A percentile compares a stretch with the other conserved stretches of the same genome.
These are phyloP conservation scores for Trichoderma sp. DNA, from an alignment of 2,329 filamentous ascomycete species.

Conservation along the genomic window DNA sequence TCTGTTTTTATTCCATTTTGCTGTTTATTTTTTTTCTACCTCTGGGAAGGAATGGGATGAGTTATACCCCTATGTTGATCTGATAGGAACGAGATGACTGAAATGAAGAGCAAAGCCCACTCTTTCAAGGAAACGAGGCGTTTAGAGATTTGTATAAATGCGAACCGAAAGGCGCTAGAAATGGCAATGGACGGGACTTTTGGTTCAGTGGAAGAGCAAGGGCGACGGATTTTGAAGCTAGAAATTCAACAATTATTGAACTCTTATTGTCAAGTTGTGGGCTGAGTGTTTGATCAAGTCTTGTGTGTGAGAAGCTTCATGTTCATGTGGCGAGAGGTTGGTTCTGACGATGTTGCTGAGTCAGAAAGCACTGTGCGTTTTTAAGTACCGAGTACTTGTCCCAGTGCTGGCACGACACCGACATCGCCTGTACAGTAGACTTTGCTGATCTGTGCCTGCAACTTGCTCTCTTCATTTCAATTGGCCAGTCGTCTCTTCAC, in stretches of 20 bases:
- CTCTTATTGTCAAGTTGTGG: neutral
- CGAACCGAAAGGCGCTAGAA: neutral
- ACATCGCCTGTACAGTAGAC: neutral
- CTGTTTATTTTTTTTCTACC: neutral
- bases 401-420: accelerated
- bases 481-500: neutral
- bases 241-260: neutral
- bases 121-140: conserved; percentile 1
- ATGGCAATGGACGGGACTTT: neutral
- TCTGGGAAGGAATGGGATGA: conserved; percentile 15
- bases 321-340: neutral
- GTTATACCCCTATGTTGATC: conserved; percentile 20
- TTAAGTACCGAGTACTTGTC: neutral
- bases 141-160: conserved; percentile 16
- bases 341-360: neutral
- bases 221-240: neutral
- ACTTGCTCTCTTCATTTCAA: neutral
- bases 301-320: neutral
- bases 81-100: conserved; percentile 17
- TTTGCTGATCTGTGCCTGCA: neutral
- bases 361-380: neutral
- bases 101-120: conserved; percentile 14
- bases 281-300: neutral
- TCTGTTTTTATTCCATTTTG: neutral
- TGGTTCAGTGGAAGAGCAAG: neutral